These are phyloP conservation scores for Pittosporum tobira DNA, from an alignment of 129 eudicot species.

Conservation along the genomic window DNA sequence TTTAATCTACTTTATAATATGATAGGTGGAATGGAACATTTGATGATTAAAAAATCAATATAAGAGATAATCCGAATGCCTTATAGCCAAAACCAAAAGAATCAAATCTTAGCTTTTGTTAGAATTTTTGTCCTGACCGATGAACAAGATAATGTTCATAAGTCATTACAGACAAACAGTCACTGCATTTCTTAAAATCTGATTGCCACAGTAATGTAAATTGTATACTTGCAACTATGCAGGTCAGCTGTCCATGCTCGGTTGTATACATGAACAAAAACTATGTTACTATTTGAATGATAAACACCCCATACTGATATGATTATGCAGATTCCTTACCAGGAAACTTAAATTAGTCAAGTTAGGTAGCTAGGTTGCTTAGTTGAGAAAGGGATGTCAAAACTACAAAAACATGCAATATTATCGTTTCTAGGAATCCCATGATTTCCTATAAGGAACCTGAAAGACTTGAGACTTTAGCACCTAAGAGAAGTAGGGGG, in stretches of 20 bases:
- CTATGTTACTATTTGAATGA: background rate
- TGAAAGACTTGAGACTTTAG: background rate
- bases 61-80: background rate
- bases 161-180: background rate
- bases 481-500: background rate
- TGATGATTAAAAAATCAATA: background rate
- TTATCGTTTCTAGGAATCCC: no score
- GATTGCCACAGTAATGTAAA: background rate
- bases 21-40: background rate
- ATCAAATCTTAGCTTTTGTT: background rate
- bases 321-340: no score
- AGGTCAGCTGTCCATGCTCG: background rate
- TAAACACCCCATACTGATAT: no score
- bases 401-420: no score
- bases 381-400: no score
- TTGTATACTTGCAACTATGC: background rate
- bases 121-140: background rate
- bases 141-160: background rate
- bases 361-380: no score
- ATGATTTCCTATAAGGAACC: no score
- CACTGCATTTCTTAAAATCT: background rate
- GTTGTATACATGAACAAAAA: slow-evolving; percentile 6
- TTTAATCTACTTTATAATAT: background rate
- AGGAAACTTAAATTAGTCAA: no score
- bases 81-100: background rate